Evolutionary conservation across 257 asterid species (phyloP).

Genomic region (Apocynum venetum): DNA sequence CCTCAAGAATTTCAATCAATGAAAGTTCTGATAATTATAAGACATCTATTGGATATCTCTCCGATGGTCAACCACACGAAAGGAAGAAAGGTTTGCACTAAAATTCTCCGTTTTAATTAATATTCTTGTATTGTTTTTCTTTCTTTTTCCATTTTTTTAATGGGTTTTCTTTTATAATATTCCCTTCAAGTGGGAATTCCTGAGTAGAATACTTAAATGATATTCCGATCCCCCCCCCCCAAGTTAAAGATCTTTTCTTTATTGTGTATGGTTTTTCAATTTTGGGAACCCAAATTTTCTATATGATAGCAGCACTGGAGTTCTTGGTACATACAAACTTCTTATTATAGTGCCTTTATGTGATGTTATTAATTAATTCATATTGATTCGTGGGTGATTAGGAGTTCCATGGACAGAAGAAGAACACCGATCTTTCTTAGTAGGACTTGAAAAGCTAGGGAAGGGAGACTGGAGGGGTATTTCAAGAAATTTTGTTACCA

Average conservation of each 20-base stretch:
- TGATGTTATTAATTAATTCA: no score
- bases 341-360: no score
- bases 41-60: slow-evolving; percentile 43
- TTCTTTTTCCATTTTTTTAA: no score
- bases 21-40: slow-evolving; percentile 26
- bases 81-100: slow-evolving; percentile 58
- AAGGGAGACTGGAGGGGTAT: slow-evolving; percentile 93
- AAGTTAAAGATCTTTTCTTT: no score
- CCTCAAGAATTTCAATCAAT: slow-evolving; percentile 26
- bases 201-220: no score
- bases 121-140: background rate
- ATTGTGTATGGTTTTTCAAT: no score
- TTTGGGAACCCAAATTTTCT: no score
- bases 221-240: no score
- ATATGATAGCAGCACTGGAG: no score
- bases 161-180: background rate
- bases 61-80: slow-evolving; percentile 45
- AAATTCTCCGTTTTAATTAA: no score
- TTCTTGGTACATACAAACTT: no score
- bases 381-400: background rate
- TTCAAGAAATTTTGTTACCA: slow-evolving; percentile 62
- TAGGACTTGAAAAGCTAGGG: slow-evolving; percentile 62
- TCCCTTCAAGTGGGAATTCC: no score
- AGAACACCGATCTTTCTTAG: slow-evolving; percentile 59
- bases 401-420: slow-evolving; percentile 91